phyloP scores from a whole-genome alignment of 164 flowering plant species.

The Houttuynia cordata region DNA sequence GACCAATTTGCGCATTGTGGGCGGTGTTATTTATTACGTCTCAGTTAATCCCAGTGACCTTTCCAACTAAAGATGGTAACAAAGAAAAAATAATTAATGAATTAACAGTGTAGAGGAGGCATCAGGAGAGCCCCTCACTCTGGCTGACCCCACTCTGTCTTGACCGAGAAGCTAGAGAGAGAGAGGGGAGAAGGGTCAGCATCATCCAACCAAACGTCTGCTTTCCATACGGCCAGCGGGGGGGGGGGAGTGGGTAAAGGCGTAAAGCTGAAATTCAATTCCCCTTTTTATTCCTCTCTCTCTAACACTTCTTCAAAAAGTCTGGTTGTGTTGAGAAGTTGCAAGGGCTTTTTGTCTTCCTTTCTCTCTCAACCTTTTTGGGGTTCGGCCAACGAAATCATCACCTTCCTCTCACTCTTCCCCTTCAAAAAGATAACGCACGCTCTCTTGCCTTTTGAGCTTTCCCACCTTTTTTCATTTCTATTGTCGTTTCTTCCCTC shows the following conservation, averaged over 20 bases:
- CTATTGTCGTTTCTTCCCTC: slow-evolving; percentile 12
- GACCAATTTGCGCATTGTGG: no score
- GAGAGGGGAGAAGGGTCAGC: neutral
- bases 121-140: neutral
- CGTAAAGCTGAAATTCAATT: slow-evolving; percentile 27
- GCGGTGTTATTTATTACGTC: no score
- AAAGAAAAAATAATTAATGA: no score
- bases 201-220: slow-evolving; percentile 32
- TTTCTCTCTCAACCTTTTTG: slow-evolving; percentile 2
- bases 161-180: slow-evolving; percentile 1
- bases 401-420: neutral
- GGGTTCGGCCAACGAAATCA: neutral
- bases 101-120: no score
- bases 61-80: no score
- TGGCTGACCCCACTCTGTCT: slow-evolving; percentile 8
- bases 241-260: slow-evolving; percentile 11
- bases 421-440: slow-evolving; percentile 24
- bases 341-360: no score
- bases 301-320: neutral
- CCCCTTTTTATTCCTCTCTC: no score
- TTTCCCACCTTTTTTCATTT: neutral
- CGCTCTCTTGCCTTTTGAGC: slow-evolving; percentile 40
- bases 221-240: slow-evolving; percentile 48
- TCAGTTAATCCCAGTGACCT: no score
- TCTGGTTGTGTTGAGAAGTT: no score